Base-by-base conservation (phyloP, 352 stramenopile species). In the Pythium aphanidermatum region DNA sequence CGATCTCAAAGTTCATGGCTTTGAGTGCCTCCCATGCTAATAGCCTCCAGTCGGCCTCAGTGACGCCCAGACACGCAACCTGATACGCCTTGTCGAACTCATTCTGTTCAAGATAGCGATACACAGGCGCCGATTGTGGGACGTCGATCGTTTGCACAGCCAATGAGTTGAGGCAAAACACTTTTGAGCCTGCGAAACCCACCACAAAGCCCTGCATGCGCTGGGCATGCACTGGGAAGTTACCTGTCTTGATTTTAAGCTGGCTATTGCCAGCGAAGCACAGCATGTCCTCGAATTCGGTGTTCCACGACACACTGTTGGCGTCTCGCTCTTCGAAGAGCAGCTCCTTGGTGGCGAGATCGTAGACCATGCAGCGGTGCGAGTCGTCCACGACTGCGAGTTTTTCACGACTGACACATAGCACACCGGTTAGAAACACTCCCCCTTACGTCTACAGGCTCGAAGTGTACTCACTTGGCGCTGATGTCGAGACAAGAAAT, bases 291-390 rank as follows among this genome's bases (percentile, higher is more conserved):
- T 97, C 91, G 33, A 90, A 82, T 48, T 97, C 86, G 7, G 82
- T 88, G 70, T 98, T 98, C 69, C 92, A 98, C n/a, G 83, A 76
- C 12, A 96, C 86, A 53, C 80, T 94, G 49, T 92, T 94, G 7
- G 78, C 82, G 21, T 89, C 74, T 1, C 71, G 77, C 62, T 93
- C 79, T 54, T 90, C 63, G 51, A 94, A 97, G 5, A 95, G 47
- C 29, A 95, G 68, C 53, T 96, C 83, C 37, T 97, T 96, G 9
- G 80, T 92, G 10, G 76, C 69, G 17, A 97, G 62, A 51, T 97
- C 83, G 60, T 95, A 96, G 21, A 98, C 84, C n/a, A 87, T 58
- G 46, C 92, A 86, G 29, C 81, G 86, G 43, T 92, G 83, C 20
- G 86, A 77, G 45, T 86, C 73, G 55, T 98, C 92, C 6, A 98